Base-by-base conservation (phyloP, 2,329 filamentous ascomycete species). In the Stagonosporopsis tanaceti region DNA sequence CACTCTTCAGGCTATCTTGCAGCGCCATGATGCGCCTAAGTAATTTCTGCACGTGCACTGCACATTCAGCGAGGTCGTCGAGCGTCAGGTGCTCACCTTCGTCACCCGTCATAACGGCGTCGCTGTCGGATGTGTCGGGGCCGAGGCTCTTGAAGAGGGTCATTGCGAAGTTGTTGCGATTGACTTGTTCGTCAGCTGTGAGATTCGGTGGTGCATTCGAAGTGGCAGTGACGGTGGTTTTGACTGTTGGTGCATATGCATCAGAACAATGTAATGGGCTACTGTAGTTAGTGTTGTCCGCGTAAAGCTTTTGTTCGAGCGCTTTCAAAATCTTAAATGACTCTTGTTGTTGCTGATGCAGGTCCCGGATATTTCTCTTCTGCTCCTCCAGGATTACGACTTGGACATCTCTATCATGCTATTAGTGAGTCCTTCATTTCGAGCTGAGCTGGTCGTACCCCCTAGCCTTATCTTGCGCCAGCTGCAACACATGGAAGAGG, bases 291-390 rank as follows among this genome's bases (percentile, higher is more conserved):
- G n/a, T 54, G 35, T 54, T 52, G 20, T 39, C 37, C 6, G 17
- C 4, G 9, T 7, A 39, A 4, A 72, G 53, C 41, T 62, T 69
- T 11, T 35, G 60, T 30, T 71, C 70, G 2, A 72, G 50, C 14
- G 62, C 57, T 50, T 62, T 57, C 2, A 71, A 45, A 34, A 54
- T 62, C 41, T 57, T 63, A 2, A 69, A 48, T 0, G 70, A 70
- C 15, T 70, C 59, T 57, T 73, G 68, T 38, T 71, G 67, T 11
- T 60, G 64, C 32, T 66, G 61, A 50, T 73, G 65, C 4, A 72
- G 50, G 24, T 65, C 62, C 3, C 69, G 64, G n/a, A 72, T 68
- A 30, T 62, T 68, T 27, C 71, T 58, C 20, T 63, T 61, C 45
- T 70, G 67, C 47, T 64, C 38, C n/a, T 64, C 59, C 3, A 71